Evolutionary conservation across 2,329 filamentous ascomycete genomes (phyloP).

Genomic region (Arthrobotrys iridis): DNA sequence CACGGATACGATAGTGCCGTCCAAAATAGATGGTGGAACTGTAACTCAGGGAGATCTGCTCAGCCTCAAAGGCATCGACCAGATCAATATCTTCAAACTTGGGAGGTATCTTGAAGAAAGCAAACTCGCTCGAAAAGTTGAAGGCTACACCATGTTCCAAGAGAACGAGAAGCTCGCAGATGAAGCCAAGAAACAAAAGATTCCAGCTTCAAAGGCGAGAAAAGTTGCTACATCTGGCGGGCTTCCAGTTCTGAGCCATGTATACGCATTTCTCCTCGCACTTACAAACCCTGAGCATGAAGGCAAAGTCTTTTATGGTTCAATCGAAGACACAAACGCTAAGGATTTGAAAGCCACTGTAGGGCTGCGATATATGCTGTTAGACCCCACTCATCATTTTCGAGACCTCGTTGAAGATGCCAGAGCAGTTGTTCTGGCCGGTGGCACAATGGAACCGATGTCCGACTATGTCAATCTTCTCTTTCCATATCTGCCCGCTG

Average conservation of each 20-base stretch:
- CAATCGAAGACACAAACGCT: constrained; percentile 58
- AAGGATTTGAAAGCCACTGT: constrained; percentile 38
- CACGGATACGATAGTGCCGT: constrained; percentile 58
- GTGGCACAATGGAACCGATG: constrained; percentile 94
- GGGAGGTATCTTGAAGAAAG: constrained; percentile 89
- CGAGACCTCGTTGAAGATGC: constrained; percentile 85
- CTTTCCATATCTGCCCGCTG: constrained; percentile 75
- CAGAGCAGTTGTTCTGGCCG: constrained; percentile 86
- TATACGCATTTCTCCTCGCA: constrained; percentile 77
- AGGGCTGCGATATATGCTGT: constrained; percentile 74
- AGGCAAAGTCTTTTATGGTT: constrained; percentile 73
- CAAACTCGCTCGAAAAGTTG: constrained; percentile 91
- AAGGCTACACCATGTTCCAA: constrained; percentile 79
- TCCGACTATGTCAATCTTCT: constrained; percentile 84
- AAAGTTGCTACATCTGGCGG: constrained; percentile 58
- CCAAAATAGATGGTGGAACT: constrained; percentile 69
- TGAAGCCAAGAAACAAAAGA: constrained; percentile 54
- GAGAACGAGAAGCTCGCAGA: constrained; percentile 65
- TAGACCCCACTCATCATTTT: constrained; percentile 92
- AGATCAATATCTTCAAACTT: constrained; percentile 92
- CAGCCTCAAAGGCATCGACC: constrained; percentile 85
- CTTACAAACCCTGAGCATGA: constrained; percentile 85
- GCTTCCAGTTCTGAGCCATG: constrained; percentile 70
- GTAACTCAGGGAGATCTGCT: constrained; percentile 78
- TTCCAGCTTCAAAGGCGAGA: constrained; percentile 39